phyloP scores from a whole-genome alignment of 106 monocot species.

The Gastrodia elata region DNA sequence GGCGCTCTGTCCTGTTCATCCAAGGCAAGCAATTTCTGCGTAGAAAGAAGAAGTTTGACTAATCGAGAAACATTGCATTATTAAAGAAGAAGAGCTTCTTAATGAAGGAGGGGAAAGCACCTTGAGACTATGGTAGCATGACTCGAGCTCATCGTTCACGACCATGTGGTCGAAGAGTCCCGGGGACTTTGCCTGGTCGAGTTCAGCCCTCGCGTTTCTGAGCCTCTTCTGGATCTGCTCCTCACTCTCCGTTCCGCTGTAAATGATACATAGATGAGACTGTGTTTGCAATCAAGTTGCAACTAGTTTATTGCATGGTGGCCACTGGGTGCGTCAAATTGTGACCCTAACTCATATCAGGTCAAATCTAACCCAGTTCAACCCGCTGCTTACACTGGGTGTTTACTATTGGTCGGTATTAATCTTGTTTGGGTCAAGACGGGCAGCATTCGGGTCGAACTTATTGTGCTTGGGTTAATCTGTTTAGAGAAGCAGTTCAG shows the following conservation, averaged over 20 bases:
- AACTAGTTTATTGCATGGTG: too few relatives aligned
- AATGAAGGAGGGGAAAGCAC: slow-evolving; percentile 30
- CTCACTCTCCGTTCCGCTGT: slow-evolving; percentile 91
- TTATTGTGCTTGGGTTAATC: too few relatives aligned
- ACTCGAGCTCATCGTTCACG: slow-evolving; percentile 82
- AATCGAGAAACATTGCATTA: background rate
- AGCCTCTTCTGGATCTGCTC: slow-evolving; percentile 88
- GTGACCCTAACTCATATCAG: too few relatives aligned
- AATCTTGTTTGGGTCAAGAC: too few relatives aligned
- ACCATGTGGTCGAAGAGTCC: slow-evolving; percentile 75
- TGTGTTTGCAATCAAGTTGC: too few relatives aligned
- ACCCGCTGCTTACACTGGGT: too few relatives aligned
- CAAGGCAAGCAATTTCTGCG: slow-evolving; percentile 59
- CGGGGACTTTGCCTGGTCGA: slow-evolving; percentile 53
- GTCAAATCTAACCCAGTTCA: background rate
- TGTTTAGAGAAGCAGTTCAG: too few relatives aligned
- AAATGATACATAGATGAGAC: too few relatives aligned
- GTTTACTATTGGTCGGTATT: too few relatives aligned
- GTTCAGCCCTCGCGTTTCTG: slow-evolving; percentile 64
- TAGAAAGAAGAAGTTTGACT: background rate
- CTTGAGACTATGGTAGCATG: slow-evolving; percentile 73
- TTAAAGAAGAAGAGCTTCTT: background rate
- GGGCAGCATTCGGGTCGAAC: too few relatives aligned
- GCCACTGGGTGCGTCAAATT: too few relatives aligned
- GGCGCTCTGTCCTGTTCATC: slow-evolving; percentile 19